These are phyloP conservation scores for Tremella fuciformis DNA, from an alignment of 768 basidiomycete species.

Conservation along the genomic window DNA sequence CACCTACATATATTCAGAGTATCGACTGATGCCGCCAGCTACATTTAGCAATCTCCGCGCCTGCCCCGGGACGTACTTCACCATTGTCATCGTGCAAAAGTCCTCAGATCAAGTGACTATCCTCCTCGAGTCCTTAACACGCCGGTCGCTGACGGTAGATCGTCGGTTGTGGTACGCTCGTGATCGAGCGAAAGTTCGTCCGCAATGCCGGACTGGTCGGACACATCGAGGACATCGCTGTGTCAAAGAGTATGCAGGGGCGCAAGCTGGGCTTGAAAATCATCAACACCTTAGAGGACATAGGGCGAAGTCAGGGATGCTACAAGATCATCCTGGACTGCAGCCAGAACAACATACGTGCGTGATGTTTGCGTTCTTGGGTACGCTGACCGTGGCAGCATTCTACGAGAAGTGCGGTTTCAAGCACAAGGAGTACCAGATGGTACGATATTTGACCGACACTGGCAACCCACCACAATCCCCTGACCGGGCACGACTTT, in stretches of 20 bases:
- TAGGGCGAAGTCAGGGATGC: slow-evolving; percentile 71
- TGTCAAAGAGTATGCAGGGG: slow-evolving; percentile 81
- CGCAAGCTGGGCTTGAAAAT: slow-evolving; percentile 84
- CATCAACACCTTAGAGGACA: slow-evolving; percentile 77
- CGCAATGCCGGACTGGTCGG: slow-evolving; percentile 80
- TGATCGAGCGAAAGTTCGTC: slow-evolving; percentile 93
- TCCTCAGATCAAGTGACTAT: slow-evolving; percentile 58
- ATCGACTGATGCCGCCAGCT: slow-evolving; percentile 6
- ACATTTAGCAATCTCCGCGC: slow-evolving; percentile 41
- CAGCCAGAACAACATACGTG: slow-evolving; percentile 83
- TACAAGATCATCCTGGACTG: slow-evolving; percentile 99
- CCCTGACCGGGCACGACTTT: slow-evolving; percentile 3
- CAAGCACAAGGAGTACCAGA: slow-evolving; percentile 85
- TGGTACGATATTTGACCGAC: slow-evolving; percentile 59
- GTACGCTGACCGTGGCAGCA: slow-evolving; percentile 56
- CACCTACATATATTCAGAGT: slow-evolving; percentile 2
- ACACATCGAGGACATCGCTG: slow-evolving; percentile 97
- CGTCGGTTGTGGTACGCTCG: slow-evolving; percentile 75
- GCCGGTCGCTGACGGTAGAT: slow-evolving; percentile 55
- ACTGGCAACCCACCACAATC: slow-evolving; percentile 17
- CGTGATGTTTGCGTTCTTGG: slow-evolving; percentile 53
- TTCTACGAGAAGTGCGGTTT: slow-evolving; percentile 88
- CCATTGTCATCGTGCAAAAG: slow-evolving; percentile 77
- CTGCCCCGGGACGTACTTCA: slow-evolving; percentile 65
- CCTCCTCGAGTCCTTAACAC: neutral